phyloP scores from a whole-genome alignment of 495 filamentous ascomycete genomes.

The Penicillium daleae region DNA sequence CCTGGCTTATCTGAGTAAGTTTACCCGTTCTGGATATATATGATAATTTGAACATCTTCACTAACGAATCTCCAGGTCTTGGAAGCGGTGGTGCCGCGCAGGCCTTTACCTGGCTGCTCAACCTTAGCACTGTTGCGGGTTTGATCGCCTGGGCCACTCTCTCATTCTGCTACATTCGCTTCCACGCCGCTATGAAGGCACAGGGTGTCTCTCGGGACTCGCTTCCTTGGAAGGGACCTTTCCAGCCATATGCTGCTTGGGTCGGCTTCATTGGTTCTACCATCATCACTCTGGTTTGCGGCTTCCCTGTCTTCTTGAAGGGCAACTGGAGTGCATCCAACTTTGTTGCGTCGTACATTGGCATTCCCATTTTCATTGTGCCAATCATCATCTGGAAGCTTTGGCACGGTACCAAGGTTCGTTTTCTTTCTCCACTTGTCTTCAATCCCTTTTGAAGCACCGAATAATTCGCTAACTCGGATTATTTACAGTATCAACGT shows the following conservation, averaged over 20 bases:
- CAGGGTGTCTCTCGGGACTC: slow-evolving; percentile 60
- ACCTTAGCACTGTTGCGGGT: slow-evolving; percentile 59
- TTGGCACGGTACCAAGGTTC: slow-evolving; percentile 52
- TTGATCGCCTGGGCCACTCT: slow-evolving; percentile 67
- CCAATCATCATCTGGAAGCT: slow-evolving; percentile 66
- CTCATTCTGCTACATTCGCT: slow-evolving; percentile 64
- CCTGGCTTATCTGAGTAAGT: slow-evolving; percentile 39
- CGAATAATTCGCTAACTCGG: slow-evolving; percentile 11
- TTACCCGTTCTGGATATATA: background rate
- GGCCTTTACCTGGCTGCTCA: slow-evolving; percentile 64
- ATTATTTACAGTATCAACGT: slow-evolving; percentile 30
- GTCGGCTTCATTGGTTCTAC: slow-evolving; percentile 60
- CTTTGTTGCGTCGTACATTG: slow-evolving; percentile 63
- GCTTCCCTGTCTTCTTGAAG: slow-evolving; percentile 45
- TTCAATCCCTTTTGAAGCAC: slow-evolving; percentile 6
- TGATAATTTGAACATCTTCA: background rate
- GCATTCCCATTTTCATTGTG: slow-evolving; percentile 58
- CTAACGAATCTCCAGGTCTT: slow-evolving; percentile 34
- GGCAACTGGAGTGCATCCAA: slow-evolving; percentile 41
- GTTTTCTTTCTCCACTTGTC: slow-evolving; percentile 1
- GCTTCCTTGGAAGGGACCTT: slow-evolving; percentile 60
- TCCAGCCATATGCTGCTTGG: slow-evolving; percentile 67
- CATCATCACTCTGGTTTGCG: slow-evolving; percentile 46
- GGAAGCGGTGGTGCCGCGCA: slow-evolving; percentile 42
- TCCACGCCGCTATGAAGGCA: slow-evolving; percentile 59